phyloP scores from a whole-genome alignment of 208 protist genomes.

The Novymonas esmeraldas region DNA sequence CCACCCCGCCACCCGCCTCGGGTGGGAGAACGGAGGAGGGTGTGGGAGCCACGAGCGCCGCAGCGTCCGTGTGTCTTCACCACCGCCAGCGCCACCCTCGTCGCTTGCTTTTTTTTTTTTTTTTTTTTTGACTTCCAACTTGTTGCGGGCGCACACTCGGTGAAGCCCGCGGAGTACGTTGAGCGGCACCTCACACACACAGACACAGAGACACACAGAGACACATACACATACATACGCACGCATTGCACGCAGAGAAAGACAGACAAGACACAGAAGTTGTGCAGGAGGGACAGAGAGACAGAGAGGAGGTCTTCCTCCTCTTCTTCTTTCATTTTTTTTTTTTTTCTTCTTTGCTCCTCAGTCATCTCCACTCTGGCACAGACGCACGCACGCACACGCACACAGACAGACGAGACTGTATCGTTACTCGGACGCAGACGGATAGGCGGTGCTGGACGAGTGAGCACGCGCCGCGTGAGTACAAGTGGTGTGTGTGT shows the following conservation, averaged over 20 bases:
- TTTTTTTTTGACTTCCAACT: not conserved
- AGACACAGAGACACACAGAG: not conserved
- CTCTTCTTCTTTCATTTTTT: conserved; percentile 1
- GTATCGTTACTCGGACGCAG: too few species aligned
- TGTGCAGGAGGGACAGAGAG: too few species aligned
- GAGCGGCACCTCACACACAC: not conserved
- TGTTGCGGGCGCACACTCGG: too few species aligned
- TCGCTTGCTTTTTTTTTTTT: not conserved
- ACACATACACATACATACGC: too few species aligned
- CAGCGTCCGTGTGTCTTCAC: not conserved
- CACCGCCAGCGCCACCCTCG: not conserved
- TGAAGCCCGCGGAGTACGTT: too few species aligned
- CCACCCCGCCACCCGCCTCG: too few species aligned
- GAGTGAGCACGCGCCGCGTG: not conserved
- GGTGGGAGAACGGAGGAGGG: too few species aligned
- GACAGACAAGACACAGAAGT: too few species aligned
- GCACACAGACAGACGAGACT: conserved; percentile 5
- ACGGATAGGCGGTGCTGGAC: too few species aligned
- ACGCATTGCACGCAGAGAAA: too few species aligned
- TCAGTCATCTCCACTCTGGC: not conserved
- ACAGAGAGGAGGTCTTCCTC: too few species aligned
- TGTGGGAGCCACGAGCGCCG: too few species aligned
- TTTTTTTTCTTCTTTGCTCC: conserved; percentile 8
- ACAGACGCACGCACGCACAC: conserved; percentile 17
- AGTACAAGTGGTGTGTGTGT: not conserved